Evolutionary conservation across 2,329 filamentous ascomycete genomes (phyloP).

Genomic region (Beauveria sp.): DNA sequence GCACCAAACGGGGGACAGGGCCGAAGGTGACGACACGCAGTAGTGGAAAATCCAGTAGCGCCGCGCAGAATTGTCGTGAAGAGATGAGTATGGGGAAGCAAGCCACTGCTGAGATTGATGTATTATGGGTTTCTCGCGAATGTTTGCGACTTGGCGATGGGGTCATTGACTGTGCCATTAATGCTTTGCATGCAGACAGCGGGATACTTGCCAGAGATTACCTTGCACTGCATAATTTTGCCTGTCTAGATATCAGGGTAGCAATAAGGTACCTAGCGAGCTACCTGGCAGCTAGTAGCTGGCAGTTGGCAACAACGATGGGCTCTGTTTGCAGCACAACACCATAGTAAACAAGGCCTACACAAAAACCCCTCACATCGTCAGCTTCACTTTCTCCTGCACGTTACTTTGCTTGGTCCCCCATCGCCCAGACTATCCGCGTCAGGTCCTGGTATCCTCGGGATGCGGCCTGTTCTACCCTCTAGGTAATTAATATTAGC

Average conservation of each 20-base stretch:
- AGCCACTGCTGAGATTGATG: not conserved
- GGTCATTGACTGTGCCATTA: not conserved
- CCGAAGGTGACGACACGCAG: not conserved
- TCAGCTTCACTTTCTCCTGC: not conserved
- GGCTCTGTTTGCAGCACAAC: not conserved
- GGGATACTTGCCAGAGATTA: too few relatives aligned
- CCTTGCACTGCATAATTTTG: too few relatives aligned
- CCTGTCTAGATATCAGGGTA: not conserved
- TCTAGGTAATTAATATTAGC: not conserved
- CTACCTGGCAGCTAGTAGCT: not conserved
- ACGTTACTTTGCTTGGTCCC: not conserved
- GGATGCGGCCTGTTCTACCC: not conserved
- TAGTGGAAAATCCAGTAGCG: too few relatives aligned
- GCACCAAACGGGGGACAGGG: not conserved
- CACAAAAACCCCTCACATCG: not conserved
- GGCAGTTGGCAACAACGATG: not conserved
- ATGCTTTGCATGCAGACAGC: not conserved
- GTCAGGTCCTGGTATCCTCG: not conserved
- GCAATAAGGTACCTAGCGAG: not conserved
- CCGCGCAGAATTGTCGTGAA: not conserved
- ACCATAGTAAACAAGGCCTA: not conserved
- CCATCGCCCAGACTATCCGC: not conserved
- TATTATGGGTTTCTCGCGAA: not conserved
- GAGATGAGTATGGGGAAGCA: not conserved
- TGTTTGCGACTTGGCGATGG: not conserved